Percentiles rank a stretch among this genome's conserved stretches.
Conservation (phyloP, 495 filamentous ascomycete species). For the Oidiodendron maius region DNA sequence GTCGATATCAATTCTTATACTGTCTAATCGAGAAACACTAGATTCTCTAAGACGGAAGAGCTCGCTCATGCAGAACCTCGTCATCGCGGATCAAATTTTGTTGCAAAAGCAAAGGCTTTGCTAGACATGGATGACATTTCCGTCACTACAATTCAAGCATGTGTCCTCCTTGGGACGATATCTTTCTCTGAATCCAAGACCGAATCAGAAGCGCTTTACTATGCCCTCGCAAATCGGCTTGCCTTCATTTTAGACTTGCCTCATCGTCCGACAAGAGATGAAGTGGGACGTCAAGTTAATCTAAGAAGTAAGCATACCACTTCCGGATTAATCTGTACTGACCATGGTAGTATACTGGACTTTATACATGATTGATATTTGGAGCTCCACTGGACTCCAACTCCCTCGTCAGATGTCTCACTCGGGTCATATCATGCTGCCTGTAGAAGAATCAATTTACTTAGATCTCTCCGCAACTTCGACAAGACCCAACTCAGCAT, state of each 20-base stretch:
- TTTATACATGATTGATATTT: constrained; percentile 38
- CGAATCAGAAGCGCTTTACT: constrained; percentile 22
- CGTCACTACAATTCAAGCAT: constrained; percentile 30
- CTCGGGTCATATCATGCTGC: constrained; percentile 22
- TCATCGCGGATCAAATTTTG: constrained; percentile 21
- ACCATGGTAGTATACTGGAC: constrained; percentile 32
- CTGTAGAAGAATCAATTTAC: constrained; percentile 27
- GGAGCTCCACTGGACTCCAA: constrained; percentile 31
- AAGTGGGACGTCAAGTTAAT: constrained; percentile 20
- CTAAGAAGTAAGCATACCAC: constrained; percentile 22
- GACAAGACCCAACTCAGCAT: constrained; percentile 1
- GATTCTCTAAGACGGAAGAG: constrained; percentile 24
- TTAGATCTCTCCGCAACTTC: constrained; percentile 8
- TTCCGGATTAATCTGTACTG: background rate
- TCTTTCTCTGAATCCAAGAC: constrained; percentile 14
- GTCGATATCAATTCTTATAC: constrained; percentile 3
- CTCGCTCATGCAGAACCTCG: constrained; percentile 22
- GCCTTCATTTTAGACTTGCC: constrained; percentile 23
- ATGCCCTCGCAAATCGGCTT: constrained; percentile 21
- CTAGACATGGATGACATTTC: constrained; percentile 29
- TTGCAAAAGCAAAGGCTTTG: constrained; percentile 19
- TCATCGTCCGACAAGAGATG: constrained; percentile 7
- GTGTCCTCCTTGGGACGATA: constrained; percentile 31
- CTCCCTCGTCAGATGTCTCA: constrained; percentile 26
- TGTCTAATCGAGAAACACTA: background rate